These are phyloP conservation scores for Puccinia hordei DNA, from an alignment of 1,284 basidiomycete genomes.

Conservation along the genomic window DNA sequence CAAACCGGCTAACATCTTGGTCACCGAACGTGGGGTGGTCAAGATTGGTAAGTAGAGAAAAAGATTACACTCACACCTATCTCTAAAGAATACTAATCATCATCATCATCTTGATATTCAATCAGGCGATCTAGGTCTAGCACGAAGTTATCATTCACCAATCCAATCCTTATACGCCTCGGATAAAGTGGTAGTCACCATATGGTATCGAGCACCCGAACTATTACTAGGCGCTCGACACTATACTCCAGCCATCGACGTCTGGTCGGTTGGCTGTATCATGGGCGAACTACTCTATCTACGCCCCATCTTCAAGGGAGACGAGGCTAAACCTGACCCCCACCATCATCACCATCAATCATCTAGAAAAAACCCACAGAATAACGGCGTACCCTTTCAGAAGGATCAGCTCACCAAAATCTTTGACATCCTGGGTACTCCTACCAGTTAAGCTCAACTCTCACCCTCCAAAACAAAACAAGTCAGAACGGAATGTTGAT, in stretches of 20 bases:
- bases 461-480: not conserved
- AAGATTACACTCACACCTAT: too few relatives aligned
- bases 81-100: too few relatives aligned
- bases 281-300: constrained; percentile 91
- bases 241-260: constrained; percentile 75
- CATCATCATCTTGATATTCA: too few relatives aligned
- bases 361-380: not conserved
- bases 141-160: constrained; percentile 74
- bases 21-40: constrained; percentile 82
- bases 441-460: constrained; percentile 67
- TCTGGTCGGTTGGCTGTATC: constrained; percentile 96
- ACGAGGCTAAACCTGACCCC: constrained; percentile 76
- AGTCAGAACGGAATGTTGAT: too few relatives aligned
- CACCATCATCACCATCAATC: constrained; percentile 60
- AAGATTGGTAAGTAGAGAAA: constrained; percentile 85
- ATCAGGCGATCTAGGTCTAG: constrained; percentile 80
- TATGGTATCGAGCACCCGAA: constrained; percentile 98
- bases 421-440: constrained; percentile 88
- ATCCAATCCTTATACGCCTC: constrained; percentile 53
- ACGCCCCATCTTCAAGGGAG: constrained; percentile 97
- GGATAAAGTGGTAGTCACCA: constrained; percentile 79
- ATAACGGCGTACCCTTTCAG: constrained; percentile 76
- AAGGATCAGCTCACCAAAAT: constrained; percentile 92
- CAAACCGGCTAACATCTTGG: constrained; percentile 98
- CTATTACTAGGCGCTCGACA: constrained; percentile 91